Base-by-base conservation (phyloP, 371 early-diverging fungal genomes). In the Haplosporangium sp. region DNA sequence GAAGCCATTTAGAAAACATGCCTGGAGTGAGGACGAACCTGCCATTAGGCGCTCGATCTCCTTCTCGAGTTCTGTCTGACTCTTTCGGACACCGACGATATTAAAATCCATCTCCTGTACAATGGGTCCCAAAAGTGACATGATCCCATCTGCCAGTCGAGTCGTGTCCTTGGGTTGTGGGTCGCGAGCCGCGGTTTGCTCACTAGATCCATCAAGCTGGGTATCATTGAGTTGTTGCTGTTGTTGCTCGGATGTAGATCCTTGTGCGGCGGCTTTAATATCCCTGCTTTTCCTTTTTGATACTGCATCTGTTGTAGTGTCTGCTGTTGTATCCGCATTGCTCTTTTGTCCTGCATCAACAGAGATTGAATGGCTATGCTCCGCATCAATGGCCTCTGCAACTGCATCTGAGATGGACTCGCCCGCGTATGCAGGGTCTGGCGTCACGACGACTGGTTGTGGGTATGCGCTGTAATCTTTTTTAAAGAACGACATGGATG, bases 41-140 rank as follows among this genome's bases (percentile, higher is more conserved):
- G 87, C 83, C 58, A 85, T 72, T 18, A 89, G 57, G 10, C 86
- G 83, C 48, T 87, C 89, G 66, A 89, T 86, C 67, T 89, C 89
- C 61, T 86, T 84, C 29, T 85, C 83, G 29, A 89, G 80, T 7
- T 86, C 86, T 29, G 80, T 67, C 61, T 89, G 89, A 41, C 87
- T 86, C 59, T 83, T 80, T 59, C 85, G 83, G 4, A 84, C 83
- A n/a, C 83, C 81, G 23, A 81, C 62, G 23, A 89, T 84, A 7
- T 85, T 83, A 51, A 84, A 82, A 55, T 89, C 87, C 74, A 87
- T 86, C 59, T 86, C 87, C 16, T 81, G 64, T 0, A 87, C 80
- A 14, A 86, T 71, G 38, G 89, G 86, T 6, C 83, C 85, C 12
- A 89, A 59, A 9, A 89, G 41, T 1, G 84, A 74, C 55, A 75